Conservation (phyloP, 495 filamentous ascomycete genomes). For the Talaromyces proteolyticus region DNA sequence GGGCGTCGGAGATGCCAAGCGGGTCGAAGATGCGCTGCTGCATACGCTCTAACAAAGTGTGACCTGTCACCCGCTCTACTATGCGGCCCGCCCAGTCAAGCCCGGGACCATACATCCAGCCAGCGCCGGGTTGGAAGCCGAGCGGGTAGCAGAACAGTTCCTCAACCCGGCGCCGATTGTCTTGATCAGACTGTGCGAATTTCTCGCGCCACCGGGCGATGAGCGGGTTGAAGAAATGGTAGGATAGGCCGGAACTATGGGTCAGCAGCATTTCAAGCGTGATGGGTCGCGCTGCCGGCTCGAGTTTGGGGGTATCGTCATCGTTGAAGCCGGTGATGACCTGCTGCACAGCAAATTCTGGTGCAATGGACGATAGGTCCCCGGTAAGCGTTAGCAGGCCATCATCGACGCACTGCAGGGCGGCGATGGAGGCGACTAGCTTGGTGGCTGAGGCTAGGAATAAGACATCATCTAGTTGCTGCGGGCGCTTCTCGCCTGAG, state of each 20-base stretch:
- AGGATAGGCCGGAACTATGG: conserved; percentile 42
- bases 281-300: conserved; percentile 20
- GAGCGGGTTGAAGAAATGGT: conserved; percentile 31
- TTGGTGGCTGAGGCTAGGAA: conserved; percentile 22
- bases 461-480: conserved; percentile 23
- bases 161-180: conserved; percentile 8
- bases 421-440: conserved; percentile 18
- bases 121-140: conserved; percentile 40
- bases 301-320: conserved; percentile 17
- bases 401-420: conserved; percentile 44
- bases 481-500: conserved; percentile 30
- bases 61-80: conserved; percentile 30
- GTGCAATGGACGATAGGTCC: conserved; percentile 28
- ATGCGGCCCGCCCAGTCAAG: conserved; percentile 47
- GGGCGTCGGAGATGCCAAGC: conserved; percentile 34
- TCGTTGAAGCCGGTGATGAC: conserved; percentile 33
- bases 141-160: conserved; percentile 31
- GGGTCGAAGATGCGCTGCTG: conserved; percentile 35
- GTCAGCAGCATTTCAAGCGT: conserved; percentile 41
- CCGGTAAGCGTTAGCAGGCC: conserved; percentile 33
- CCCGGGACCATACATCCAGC: conserved; percentile 44
- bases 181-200: conserved; percentile 14
- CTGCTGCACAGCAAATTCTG: conserved; percentile 30
- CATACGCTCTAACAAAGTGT: conserved; percentile 38
- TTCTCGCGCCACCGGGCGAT: conserved; percentile 28